Base-by-base conservation (phyloP, 2,329 filamentous ascomycete genomes). In the Fusarium sp. region DNA sequence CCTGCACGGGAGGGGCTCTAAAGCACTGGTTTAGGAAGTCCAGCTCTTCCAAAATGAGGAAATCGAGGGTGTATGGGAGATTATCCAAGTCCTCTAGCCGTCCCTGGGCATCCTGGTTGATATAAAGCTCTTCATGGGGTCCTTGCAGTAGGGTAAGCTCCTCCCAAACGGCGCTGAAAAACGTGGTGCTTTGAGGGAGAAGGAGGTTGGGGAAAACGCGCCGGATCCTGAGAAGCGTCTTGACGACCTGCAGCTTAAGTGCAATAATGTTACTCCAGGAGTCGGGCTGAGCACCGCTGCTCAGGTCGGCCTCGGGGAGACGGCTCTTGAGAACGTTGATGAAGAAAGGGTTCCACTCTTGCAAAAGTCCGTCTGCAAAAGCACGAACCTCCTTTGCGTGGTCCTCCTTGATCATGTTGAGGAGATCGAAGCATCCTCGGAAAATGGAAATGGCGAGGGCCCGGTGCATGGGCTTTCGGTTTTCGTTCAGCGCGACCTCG, bases 361-460 rank as follows among this genome's bases (percentile, higher is more conserved):
- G 84, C 44, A 98, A 83, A 0, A 92, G 88, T 72, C 96, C 91
- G 60, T 97, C 92, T 49, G 94, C 93, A 75, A 99, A 99, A 1
- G 83, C 84, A 76, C 92, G 95, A 60, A 98, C 92, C 52, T 91
- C 91, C 55, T 85, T 84, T 71, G 91, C 91, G 77, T 98, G 91
- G 68, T 96, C 92, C 67, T 97, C 93, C 82, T 97, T 91, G 66
- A 98, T 91, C 86, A 97, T 96, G 78, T 98, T 93, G 79, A 99
- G 86, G 53, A 95, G 91, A 74, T 98, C 93, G 75, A 99, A 96
- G 77, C 92, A 97, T 44, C 88, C 88, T 54, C 92, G 87, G 81
- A 98, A 97, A 55, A 97, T 91, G 36, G 91, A 92, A 38, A 98
- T 90, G 35, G 95, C 91, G 67, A 98, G 82, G 28, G 93, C 92